These are phyloP conservation scores for Diaporthe amygdali DNA, from an alignment of 2,329 filamentous ascomycete genomes.

Conservation along the genomic window DNA sequence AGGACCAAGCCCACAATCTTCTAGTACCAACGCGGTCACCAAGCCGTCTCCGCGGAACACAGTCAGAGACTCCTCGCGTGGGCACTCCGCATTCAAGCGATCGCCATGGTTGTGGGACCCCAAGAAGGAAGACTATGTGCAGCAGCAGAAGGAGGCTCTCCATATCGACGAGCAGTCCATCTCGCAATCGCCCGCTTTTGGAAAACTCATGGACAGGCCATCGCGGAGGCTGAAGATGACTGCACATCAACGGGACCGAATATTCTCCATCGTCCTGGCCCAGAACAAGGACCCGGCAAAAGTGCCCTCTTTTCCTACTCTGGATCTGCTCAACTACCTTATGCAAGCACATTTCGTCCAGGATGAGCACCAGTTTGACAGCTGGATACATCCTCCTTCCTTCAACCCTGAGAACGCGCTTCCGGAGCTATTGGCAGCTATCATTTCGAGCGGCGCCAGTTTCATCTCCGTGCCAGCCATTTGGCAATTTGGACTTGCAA, in stretches of 20 bases:
- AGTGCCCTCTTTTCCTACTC: conserved; percentile 33
- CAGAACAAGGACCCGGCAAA: conserved; percentile 29
- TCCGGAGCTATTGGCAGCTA: conserved; percentile 31
- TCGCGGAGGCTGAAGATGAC: conserved; percentile 30
- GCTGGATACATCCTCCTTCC: conserved; percentile 33
- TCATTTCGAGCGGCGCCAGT: conserved; percentile 31
- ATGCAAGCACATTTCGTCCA: conserved; percentile 35
- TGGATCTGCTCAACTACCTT: conserved; percentile 35
- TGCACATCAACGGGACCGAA: conserved; percentile 28
- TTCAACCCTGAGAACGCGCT: conserved; percentile 32
- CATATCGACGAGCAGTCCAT: conserved; percentile 31
- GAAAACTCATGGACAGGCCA: conserved; percentile 22
- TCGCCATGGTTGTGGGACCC: conserved; percentile 42
- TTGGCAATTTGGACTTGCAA: conserved; percentile 36
- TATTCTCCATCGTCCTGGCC: conserved; percentile 34
- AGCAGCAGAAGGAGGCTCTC: conserved; percentile 30
- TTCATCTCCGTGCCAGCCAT: conserved; percentile 34
- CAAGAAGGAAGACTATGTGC: conserved; percentile 34
- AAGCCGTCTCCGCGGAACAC: conserved; percentile 13
- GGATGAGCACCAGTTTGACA: conserved; percentile 33
- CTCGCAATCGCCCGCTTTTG: conserved; percentile 25
- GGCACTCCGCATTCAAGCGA: conserved; percentile 39
- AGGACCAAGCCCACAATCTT: conserved; percentile 35
- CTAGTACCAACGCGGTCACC: conserved; percentile 30
- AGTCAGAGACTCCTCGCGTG: conserved; percentile 32